Evolutionary conservation across 176 grass and related monocot species (phyloP).

Genomic region (Triticum urartu): DNA sequence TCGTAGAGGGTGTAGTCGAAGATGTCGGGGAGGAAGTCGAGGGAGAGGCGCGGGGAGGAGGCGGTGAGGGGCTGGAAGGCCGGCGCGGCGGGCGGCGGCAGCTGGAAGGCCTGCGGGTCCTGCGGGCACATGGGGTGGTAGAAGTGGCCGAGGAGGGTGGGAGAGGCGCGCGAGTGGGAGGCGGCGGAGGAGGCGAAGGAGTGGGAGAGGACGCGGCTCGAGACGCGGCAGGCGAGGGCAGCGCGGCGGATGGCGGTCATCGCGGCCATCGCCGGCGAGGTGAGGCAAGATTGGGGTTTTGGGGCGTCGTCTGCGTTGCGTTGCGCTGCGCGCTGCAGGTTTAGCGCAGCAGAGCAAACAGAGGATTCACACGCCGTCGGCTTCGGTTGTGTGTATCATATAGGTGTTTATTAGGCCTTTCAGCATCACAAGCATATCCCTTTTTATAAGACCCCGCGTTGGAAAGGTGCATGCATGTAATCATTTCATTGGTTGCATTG

Average conservation of each 20-base stretch:
- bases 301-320: background rate
- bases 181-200: background rate
- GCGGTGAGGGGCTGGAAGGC: background rate
- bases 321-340: background rate
- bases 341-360: too few species aligned
- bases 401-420: too few species aligned
- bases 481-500: too few species aligned
- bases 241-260: background rate
- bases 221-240: background rate
- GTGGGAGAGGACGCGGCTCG: background rate
- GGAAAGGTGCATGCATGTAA: too few species aligned
- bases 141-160: constrained; percentile 1
- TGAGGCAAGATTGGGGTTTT: background rate
- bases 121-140: background rate
- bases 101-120: background rate
- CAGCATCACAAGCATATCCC: too few species aligned
- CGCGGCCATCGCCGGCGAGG: background rate
- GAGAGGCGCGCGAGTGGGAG: background rate
- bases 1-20: background rate
- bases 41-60: background rate
- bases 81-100: background rate
- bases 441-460: too few species aligned
- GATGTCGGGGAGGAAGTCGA: background rate
- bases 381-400: too few species aligned
- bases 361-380: too few species aligned